A percentile compares a stretch with the other conserved stretches of the same genome.
These are phyloP conservation scores for Plasmodium relictum DNA, from an alignment of 169 alveolate genomes.

Conservation along the genomic window DNA sequence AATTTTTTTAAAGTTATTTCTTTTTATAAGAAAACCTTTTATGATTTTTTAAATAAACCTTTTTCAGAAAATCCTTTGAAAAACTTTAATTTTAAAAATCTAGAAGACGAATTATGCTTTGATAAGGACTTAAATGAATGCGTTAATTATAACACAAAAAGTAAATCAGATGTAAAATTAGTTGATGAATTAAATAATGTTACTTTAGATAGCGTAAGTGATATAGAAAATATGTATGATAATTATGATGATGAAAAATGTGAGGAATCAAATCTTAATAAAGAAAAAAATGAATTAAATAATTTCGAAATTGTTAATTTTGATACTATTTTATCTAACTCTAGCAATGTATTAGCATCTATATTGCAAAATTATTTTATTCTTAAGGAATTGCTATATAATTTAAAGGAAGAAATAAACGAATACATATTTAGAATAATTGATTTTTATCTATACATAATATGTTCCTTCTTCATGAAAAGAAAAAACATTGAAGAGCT, in stretches of 20 bases:
- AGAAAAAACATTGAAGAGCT: conserved; percentile 52
- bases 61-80: conserved; percentile 63
- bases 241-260: too few species aligned
- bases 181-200: background rate
- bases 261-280: background rate
- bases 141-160: background rate
- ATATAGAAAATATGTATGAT: background rate
- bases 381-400: conserved; percentile 31
- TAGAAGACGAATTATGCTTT: conserved; percentile 36
- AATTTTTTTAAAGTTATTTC: conserved; percentile 36
- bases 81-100: conserved; percentile 36
- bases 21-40: conserved; percentile 45
- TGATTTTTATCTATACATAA: conserved; percentile 59
- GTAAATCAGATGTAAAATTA: background rate
- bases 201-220: background rate
- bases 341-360: conserved; percentile 30
- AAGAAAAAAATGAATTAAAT: conserved; percentile 11
- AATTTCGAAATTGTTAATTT: conserved; percentile 62
- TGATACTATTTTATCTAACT: conserved; percentile 44
- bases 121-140: conserved; percentile 14
- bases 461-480: conserved; percentile 65
- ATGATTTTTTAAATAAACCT: conserved; percentile 48
- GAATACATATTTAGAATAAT: conserved; percentile 56
- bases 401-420: conserved; percentile 53
- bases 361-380: conserved; percentile 44